phyloP scores from a whole-genome alignment of 768 basidiomycete genomes.

The Hypholoma fasciculare region DNA sequence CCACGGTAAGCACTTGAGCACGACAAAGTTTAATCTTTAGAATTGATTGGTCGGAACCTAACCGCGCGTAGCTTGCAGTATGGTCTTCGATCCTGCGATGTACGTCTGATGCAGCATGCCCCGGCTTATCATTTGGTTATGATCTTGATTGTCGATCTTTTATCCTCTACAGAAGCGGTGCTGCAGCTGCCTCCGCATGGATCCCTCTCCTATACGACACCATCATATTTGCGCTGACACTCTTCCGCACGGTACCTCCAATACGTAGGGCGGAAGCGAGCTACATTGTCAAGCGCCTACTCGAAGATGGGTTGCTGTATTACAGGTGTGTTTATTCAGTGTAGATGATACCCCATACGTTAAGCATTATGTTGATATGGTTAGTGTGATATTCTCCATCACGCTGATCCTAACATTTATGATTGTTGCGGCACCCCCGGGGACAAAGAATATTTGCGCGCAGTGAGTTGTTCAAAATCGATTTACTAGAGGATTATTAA shows the following conservation, averaged over 20 bases:
- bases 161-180: constrained; percentile 26
- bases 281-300: constrained; percentile 40
- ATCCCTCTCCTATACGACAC: constrained; percentile 50
- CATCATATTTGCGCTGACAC: constrained; percentile 37
- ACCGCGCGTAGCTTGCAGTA: constrained; percentile 34
- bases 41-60: background rate
- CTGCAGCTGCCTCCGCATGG: constrained; percentile 51
- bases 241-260: constrained; percentile 37
- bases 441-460: constrained; percentile 45
- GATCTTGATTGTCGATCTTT: too few relatives aligned
- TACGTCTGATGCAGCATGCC: constrained; percentile 21
- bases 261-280: constrained; percentile 30
- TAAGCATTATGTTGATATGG: background rate
- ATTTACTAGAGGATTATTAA: background rate
- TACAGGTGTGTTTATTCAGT: constrained; percentile 32
- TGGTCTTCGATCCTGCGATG: constrained; percentile 41
- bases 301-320: constrained; percentile 48
- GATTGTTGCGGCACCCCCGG: constrained; percentile 44
- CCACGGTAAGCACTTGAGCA: constrained; percentile 21
- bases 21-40: background rate
- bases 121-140: background rate
- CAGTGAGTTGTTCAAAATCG: constrained; percentile 33
- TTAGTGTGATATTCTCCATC: constrained; percentile 44
- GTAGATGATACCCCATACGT: background rate
- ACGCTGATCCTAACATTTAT: constrained; percentile 45